A percentile compares a stretch with the other conserved stretches of the same genome.
Conservation (phyloP, 2,329 filamentous ascomycete genomes). For the Fusarium falciforme region DNA sequence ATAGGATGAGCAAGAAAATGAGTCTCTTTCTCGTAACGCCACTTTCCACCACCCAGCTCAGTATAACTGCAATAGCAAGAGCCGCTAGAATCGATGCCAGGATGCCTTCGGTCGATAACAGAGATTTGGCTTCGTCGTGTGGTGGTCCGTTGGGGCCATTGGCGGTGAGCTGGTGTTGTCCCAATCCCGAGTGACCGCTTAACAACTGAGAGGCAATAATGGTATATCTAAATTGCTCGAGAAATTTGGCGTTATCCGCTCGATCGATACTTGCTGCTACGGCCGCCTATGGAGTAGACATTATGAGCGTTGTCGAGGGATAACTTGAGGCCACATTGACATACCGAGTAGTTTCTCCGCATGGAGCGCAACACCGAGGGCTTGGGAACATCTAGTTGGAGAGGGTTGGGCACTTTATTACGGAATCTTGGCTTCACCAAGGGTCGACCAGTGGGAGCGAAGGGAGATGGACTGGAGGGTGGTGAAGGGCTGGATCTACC, state of each 20-base stretch:
- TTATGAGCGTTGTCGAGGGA: constrained; percentile 11
- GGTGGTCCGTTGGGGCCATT: constrained; percentile 22
- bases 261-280: constrained; percentile 79
- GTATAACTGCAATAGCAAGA: constrained; percentile 74
- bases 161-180: constrained; percentile 45
- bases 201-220: constrained; percentile 92
- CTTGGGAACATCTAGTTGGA: constrained; percentile 55
- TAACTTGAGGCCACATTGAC: constrained; percentile 34
- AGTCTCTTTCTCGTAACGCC: constrained; percentile 68
- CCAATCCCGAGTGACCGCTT: constrained; percentile 71
- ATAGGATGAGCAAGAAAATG: constrained; percentile 58
- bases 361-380: constrained; percentile 57
- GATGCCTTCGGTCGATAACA: constrained; percentile 57
- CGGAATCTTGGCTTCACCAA: constrained; percentile 66
- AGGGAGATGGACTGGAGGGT: constrained; percentile 61
- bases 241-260: constrained; percentile 84
- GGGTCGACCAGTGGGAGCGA: constrained; percentile 68
- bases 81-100: constrained; percentile 64
- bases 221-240: constrained; percentile 93
- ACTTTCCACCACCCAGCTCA: constrained; percentile 75
- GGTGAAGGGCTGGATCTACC: constrained; percentile 56
- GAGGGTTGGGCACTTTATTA: constrained; percentile 56
- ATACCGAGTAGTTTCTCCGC: constrained; percentile 64
- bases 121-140: constrained; percentile 41
- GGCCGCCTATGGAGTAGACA: constrained; percentile 62